Conservation (phyloP, 306 rosid genomes). For the Mimosa bimucronata region DNA sequence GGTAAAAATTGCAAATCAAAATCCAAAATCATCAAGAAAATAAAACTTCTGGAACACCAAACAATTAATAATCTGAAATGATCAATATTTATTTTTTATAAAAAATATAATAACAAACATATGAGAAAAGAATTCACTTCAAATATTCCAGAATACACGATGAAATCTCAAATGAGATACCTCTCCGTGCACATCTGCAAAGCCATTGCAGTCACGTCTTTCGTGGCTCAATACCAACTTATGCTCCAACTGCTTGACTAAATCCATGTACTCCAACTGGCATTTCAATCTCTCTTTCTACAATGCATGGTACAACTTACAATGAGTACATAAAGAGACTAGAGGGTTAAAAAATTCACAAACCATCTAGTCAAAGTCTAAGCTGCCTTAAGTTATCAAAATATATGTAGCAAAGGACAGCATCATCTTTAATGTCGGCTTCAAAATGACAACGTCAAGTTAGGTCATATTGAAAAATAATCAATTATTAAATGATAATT, state of each 20-base stretch:
- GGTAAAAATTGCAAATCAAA: not conserved
- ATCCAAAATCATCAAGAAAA: not conserved
- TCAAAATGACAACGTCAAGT: not conserved
- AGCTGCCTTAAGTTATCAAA: constrained; percentile 19
- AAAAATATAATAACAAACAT: not conserved
- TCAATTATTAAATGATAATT: not conserved
- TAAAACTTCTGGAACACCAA: not conserved
- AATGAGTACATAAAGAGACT: constrained; percentile 7
- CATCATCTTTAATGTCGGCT: constrained; percentile 18
- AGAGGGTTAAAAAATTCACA: not conserved
- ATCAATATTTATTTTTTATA: not conserved
- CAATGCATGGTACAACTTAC: constrained; percentile 38
- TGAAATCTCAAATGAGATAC: constrained; percentile 50
- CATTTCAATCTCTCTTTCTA: constrained; percentile 89
- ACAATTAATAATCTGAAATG: not conserved
- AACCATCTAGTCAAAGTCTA: constrained; percentile 16
- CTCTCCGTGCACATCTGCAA: constrained; percentile 55
- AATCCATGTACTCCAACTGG: constrained; percentile 97
- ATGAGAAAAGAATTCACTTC: constrained; percentile 13
- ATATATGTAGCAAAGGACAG: constrained; percentile 8
- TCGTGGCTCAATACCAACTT: constrained; percentile 83
- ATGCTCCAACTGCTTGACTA: constrained; percentile 93
- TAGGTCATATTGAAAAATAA: constrained; percentile 5
- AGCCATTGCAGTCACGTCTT: constrained; percentile 51
- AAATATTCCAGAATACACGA: constrained; percentile 11